phyloP scores from a whole-genome alignment of 2,329 filamentous ascomycete genomes.

The Trichoderma sp. region DNA sequence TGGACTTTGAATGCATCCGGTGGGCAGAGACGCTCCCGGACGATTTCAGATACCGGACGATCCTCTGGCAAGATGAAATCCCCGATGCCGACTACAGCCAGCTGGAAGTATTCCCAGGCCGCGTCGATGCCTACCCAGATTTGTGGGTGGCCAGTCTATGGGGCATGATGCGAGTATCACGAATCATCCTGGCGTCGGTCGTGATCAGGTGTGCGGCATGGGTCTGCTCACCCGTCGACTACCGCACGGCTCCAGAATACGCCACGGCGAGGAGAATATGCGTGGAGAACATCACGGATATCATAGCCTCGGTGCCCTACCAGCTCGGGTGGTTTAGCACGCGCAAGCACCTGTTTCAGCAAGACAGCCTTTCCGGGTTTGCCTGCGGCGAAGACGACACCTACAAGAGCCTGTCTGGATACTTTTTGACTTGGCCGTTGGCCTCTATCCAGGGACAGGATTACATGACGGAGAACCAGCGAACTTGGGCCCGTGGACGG shows the following conservation, averaged over 20 bases:
- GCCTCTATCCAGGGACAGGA: conserved; percentile 54
- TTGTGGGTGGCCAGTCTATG: conserved; percentile 56
- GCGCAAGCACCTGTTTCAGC: conserved; percentile 40
- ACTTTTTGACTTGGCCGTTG: conserved; percentile 59
- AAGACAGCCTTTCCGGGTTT: conserved; percentile 43
- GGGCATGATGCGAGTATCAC: conserved; percentile 53
- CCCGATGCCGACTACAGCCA: conserved; percentile 49
- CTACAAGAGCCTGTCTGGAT: conserved; percentile 54
- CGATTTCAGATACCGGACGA: conserved; percentile 49
- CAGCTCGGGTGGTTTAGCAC: conserved; percentile 57
- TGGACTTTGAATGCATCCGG: conserved; percentile 50
- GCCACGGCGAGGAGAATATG: conserved; percentile 51
- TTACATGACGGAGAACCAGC: conserved; percentile 56
- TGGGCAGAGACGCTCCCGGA: conserved; percentile 53
- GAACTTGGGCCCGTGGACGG: conserved; percentile 53
- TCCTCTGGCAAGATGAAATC: conserved; percentile 55
- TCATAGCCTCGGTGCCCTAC: conserved; percentile 60
- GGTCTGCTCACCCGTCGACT: conserved; percentile 58
- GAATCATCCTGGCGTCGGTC: conserved; percentile 53
- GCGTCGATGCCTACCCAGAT: conserved; percentile 58
- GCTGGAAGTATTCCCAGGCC: conserved; percentile 58
- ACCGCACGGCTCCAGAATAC: conserved; percentile 61
- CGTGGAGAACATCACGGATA: conserved; percentile 53
- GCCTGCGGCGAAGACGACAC: conserved; percentile 48
- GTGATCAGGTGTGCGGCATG: conserved; percentile 59